These are phyloP conservation scores for Xanthoconium purpureum DNA, from an alignment of 768 basidiomycete genomes.

Conservation along the genomic window DNA sequence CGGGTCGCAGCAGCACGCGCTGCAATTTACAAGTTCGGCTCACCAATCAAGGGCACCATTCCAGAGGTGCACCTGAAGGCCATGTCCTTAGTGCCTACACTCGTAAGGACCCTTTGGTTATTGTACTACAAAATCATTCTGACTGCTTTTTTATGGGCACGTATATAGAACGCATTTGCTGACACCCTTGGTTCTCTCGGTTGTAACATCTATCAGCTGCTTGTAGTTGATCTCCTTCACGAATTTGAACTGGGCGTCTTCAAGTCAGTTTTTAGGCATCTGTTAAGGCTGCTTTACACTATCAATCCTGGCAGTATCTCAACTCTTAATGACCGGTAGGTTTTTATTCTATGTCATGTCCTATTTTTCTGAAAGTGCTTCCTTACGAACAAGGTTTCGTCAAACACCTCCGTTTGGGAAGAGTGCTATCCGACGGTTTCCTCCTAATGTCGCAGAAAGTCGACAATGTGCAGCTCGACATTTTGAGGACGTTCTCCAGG, in stretches of 20 bases:
- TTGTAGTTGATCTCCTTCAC: not conserved
- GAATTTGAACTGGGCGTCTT: not conserved
- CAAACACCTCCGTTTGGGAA: too few species aligned
- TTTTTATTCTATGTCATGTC: not conserved
- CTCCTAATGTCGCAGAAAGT: conserved; percentile 31
- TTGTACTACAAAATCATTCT: too few species aligned
- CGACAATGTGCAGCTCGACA: conserved; percentile 37
- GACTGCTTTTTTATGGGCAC: too few species aligned
- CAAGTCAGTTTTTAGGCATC: not conserved
- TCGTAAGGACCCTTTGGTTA: too few species aligned
- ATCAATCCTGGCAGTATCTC: not conserved
- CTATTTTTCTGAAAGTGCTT: too few species aligned
- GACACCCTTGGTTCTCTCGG: not conserved
- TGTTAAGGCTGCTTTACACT: not conserved
- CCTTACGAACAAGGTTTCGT: too few species aligned
- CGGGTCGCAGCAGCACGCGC: not conserved
- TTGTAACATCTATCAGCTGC: not conserved
- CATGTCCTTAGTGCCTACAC: conserved; percentile 10
- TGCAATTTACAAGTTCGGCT: conserved; percentile 10
- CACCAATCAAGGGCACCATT: conserved; percentile 9
- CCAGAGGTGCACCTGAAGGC: conserved; percentile 10
- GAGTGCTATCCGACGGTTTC: conserved; percentile 38
- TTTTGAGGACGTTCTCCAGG: conserved; percentile 45
- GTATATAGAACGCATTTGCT: not conserved
- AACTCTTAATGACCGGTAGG: not conserved